Conservation (phyloP, 2,329 filamentous ascomycete species). For the Immersiporthe knoxdaviesiana region DNA sequence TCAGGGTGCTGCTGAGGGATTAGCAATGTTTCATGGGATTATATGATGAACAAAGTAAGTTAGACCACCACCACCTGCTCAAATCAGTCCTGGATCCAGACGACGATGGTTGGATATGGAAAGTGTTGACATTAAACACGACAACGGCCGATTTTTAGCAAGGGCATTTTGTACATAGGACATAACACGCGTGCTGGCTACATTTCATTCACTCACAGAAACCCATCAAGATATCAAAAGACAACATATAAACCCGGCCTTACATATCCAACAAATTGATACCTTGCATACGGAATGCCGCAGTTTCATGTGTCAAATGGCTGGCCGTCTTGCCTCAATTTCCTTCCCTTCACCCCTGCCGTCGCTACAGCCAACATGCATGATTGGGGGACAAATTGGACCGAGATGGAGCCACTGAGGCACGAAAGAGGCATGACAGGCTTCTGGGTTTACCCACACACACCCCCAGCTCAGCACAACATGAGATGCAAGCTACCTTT, state of each 20-base stretch:
- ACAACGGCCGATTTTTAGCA: background rate
- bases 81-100: background rate
- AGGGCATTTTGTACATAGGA: background rate
- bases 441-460: conserved; percentile 1
- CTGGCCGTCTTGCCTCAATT: background rate
- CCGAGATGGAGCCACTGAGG: conserved; percentile 27
- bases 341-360: conserved; percentile 3
- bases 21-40: background rate
- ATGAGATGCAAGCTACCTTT: background rate
- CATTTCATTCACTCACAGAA: background rate
- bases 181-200: background rate
- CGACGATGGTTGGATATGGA: background rate
- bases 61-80: background rate
- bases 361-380: background rate
- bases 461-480: background rate
- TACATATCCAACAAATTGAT: background rate
- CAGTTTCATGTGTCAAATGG: background rate
- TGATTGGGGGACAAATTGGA: conserved; percentile 34
- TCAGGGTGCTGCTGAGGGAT: background rate
- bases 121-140: background rate
- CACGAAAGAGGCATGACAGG: conserved; percentile 5
- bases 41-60: background rate
- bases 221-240: background rate
- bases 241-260: background rate
- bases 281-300: background rate